Conservation (phyloP, 768 basidiomycete genomes). For the Collybia nuda region DNA sequence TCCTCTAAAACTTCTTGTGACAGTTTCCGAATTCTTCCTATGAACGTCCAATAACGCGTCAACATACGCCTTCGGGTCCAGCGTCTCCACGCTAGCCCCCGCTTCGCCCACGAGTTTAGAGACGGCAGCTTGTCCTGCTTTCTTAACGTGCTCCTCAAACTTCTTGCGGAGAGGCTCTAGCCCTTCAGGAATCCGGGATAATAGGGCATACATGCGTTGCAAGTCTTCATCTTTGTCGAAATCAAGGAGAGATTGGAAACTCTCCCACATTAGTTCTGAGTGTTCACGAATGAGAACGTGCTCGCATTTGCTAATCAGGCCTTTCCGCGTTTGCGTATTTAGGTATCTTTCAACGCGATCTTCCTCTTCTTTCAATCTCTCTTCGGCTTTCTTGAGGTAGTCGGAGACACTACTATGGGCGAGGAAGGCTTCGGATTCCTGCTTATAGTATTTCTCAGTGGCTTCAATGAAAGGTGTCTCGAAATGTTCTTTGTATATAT, state of each 20-base stretch:
- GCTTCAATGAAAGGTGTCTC: conserved; percentile 86
- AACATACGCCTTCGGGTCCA: conserved; percentile 94
- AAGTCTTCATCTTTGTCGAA: conserved; percentile 95
- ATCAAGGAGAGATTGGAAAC: conserved; percentile 87
- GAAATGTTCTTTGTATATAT: conserved; percentile 91
- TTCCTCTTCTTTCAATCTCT: conserved; percentile 90
- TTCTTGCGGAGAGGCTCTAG: conserved; percentile 87
- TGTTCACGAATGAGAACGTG: conserved; percentile 89
- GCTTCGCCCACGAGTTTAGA: conserved; percentile 67
- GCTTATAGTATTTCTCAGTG: conserved; percentile 89
- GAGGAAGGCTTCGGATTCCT: conserved; percentile 89
- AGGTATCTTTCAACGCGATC: conserved; percentile 94
- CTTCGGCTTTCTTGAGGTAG: conserved; percentile 94
- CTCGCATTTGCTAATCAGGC: conserved; percentile 82
- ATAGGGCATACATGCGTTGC: conserved; percentile 91
- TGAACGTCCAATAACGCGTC: conserved; percentile 91
- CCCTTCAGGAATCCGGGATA: conserved; percentile 88
- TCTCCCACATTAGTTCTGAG: conserved; percentile 84
- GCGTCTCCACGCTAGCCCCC: conserved; percentile 50
- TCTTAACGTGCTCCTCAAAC: conserved; percentile 96
- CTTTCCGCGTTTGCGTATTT: conserved; percentile 84
- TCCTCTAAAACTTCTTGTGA: conserved; percentile 84
- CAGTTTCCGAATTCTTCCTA: conserved; percentile 87
- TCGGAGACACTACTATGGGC: conserved; percentile 88
- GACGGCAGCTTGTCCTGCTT: conserved; percentile 80